phyloP scores from a whole-genome alignment of 176 grass and related monocot species.

The Guadua angustifolia region DNA sequence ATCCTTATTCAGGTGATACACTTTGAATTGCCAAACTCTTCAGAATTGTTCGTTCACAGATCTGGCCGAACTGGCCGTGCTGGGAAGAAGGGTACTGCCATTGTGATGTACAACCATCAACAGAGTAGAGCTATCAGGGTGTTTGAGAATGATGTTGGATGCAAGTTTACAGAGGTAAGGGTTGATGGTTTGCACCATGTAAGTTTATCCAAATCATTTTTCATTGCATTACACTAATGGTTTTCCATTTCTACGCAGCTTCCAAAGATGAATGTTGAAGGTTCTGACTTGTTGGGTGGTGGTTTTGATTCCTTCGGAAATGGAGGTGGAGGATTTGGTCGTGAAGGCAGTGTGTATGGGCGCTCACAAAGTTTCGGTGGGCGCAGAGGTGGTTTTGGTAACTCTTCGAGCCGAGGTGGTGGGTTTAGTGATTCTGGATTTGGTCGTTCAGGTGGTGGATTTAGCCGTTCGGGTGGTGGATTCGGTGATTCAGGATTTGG shows the following conservation, averaged over 20 bases:
- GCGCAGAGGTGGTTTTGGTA: constrained; percentile 39
- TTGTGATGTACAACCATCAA: constrained; percentile 66
- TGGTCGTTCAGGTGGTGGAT: constrained; percentile 47
- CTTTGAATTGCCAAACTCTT: constrained; percentile 85
- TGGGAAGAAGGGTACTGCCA: constrained; percentile 90
- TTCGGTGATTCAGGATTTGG: constrained; percentile 43
- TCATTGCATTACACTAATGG: constrained; percentile 29
- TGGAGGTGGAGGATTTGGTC: constrained; percentile 41
- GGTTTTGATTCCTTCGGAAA: constrained; percentile 67
- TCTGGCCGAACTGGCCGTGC: constrained; percentile 97
- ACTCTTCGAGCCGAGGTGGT: constrained; percentile 26
- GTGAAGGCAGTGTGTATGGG: constrained; percentile 43
- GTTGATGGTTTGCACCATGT: neutral
- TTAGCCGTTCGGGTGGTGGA: constrained; percentile 28
- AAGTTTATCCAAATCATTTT: neutral
- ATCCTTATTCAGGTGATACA: constrained; percentile 73
- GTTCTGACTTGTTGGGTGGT: constrained; percentile 62
- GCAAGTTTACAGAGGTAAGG: constrained; percentile 75
- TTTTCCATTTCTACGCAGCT: constrained; percentile 52
- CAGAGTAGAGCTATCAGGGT: constrained; percentile 66
- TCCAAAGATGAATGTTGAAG: constrained; percentile 75
- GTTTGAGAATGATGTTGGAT: constrained; percentile 78
- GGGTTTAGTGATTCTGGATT: constrained; percentile 52
- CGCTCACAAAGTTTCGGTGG: constrained; percentile 43
- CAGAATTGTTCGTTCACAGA: constrained; percentile 93